phyloP scores from a whole-genome alignment of 371 early-diverging fungal species.

The Mortierella sp. region DNA sequence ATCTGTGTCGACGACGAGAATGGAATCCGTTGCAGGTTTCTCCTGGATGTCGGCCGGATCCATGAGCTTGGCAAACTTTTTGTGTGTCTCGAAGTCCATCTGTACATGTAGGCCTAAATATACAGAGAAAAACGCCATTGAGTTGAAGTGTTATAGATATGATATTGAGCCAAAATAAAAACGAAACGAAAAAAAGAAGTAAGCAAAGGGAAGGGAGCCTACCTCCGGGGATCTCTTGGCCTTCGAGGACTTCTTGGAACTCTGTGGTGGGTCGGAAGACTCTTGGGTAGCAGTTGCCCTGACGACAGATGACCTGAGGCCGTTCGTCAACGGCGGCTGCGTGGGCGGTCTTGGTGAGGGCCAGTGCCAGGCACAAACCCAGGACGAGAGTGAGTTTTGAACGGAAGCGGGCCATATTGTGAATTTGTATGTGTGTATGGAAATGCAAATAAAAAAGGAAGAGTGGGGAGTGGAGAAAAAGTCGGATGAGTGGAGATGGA shows the following conservation, averaged over 20 bases:
- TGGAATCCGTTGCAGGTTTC: conserved; percentile 27
- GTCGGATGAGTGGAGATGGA: not conserved
- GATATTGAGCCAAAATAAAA: not conserved
- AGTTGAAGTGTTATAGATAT: not conserved
- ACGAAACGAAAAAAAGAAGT: not conserved
- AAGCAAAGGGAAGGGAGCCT: not conserved
- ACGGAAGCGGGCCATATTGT: conserved; percentile 35
- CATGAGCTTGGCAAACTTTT: conserved; percentile 64
- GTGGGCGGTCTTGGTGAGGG: conserved; percentile 38
- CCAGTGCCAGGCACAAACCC: conserved; percentile 49
- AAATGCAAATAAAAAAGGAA: not conserved
- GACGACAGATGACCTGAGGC: conserved; percentile 35
- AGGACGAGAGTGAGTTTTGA: conserved; percentile 50
- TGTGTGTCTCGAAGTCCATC: conserved; percentile 67
- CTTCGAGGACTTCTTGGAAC: conserved; percentile 64
- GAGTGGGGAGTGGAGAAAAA: not conserved
- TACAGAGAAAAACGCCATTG: not conserved
- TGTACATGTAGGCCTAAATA: conserved; percentile 65
- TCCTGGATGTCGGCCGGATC: conserved; percentile 29
- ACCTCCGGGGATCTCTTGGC: conserved; percentile 69
- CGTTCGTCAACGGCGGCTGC: conserved; percentile 28
- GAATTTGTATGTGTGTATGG: not conserved
- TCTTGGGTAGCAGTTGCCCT: conserved; percentile 64
- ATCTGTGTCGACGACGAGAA: conserved; percentile 50
- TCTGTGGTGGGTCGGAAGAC: conserved; percentile 66